Conservation (phyloP, 306 rosid species). For the Potentilla sterilis region DNA sequence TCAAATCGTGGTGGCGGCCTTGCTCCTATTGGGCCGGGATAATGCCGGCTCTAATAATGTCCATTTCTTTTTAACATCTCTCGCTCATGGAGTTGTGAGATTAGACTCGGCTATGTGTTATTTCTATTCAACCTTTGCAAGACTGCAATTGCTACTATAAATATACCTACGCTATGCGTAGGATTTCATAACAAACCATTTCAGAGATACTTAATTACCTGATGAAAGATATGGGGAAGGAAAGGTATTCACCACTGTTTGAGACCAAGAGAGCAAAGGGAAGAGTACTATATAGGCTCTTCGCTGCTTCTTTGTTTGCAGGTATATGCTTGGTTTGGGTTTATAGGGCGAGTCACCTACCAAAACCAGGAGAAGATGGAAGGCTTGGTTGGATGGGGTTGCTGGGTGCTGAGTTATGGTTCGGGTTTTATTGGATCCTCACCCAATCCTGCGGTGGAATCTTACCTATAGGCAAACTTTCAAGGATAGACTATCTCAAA, state of each 20-base stretch:
- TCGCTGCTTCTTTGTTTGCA: constrained; percentile 41
- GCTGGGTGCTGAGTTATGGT: constrained; percentile 71
- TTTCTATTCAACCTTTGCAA: not conserved
- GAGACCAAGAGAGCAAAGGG: constrained; percentile 49
- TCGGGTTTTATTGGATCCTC: constrained; percentile 70
- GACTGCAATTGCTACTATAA: not conserved
- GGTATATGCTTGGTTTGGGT: constrained; percentile 55
- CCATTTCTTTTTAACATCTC: not conserved
- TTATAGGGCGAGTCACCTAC: constrained; percentile 47
- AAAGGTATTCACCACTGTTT: constrained; percentile 22
- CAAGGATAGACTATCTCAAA: constrained; percentile 52
- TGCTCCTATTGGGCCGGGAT: too few species aligned
- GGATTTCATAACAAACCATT: not conserved
- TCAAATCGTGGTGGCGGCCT: too few species aligned
- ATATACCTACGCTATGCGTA: not conserved
- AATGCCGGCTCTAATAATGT: not conserved
- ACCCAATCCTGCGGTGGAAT: constrained; percentile 71
- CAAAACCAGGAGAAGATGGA: constrained; percentile 25
- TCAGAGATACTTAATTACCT: not conserved
- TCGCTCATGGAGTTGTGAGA: not conserved
- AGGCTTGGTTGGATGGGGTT: constrained; percentile 59
- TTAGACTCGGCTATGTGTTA: not conserved
- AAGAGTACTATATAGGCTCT: constrained; percentile 34
- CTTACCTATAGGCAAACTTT: constrained; percentile 48
- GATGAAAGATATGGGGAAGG: not conserved